These are phyloP conservation scores for Anaeramoeba flamelloides DNA, from an alignment of 78 protist species.

Conservation along the genomic window DNA sequence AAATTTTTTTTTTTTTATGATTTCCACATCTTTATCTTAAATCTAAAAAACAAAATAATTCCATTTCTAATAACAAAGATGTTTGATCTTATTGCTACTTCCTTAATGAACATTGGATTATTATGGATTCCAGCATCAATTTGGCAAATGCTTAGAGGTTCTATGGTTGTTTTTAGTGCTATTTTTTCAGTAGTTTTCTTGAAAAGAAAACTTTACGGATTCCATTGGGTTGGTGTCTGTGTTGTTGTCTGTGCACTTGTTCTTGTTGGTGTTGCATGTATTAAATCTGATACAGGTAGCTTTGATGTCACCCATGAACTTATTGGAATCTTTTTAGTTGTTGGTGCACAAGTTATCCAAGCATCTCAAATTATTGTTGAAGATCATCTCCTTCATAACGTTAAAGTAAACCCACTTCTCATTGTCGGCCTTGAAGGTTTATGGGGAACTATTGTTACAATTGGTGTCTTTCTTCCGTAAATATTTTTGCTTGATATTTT, in stretches of 20 bases:
- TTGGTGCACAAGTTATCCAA: conserved; percentile 24
- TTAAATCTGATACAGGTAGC: no score
- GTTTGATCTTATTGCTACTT: conserved; percentile 25
- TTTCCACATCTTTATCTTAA: no score
- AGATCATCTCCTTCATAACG: not conserved
- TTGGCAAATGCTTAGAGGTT: conserved; percentile 31
- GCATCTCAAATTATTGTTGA: conserved; percentile 24
- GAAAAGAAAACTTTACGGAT: not conserved
- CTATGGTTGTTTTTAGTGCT: conserved; percentile 40
- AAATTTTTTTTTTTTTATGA: no score
- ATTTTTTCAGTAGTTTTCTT: conserved; percentile 15
- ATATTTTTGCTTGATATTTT: conserved; percentile 9
- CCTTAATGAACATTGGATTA: conserved; percentile 24
- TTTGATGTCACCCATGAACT: no score
- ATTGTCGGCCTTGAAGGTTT: conserved; percentile 33
- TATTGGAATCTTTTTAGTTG: no score
- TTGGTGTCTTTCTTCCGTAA: conserved; percentile 16
- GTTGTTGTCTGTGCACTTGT: not conserved
- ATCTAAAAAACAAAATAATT: no score
- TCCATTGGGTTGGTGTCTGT: conserved; percentile 21
- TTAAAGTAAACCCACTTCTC: not conserved
- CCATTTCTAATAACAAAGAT: no score
- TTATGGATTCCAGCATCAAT: no score
- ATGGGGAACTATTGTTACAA: conserved; percentile 25
- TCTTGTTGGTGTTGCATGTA: conserved; percentile 8